Percentiles rank a stretch among this genome's conserved stretches.
Conservation (phyloP, 2,329 filamentous ascomycete genomes). For the Huntiella bhutanensis region DNA sequence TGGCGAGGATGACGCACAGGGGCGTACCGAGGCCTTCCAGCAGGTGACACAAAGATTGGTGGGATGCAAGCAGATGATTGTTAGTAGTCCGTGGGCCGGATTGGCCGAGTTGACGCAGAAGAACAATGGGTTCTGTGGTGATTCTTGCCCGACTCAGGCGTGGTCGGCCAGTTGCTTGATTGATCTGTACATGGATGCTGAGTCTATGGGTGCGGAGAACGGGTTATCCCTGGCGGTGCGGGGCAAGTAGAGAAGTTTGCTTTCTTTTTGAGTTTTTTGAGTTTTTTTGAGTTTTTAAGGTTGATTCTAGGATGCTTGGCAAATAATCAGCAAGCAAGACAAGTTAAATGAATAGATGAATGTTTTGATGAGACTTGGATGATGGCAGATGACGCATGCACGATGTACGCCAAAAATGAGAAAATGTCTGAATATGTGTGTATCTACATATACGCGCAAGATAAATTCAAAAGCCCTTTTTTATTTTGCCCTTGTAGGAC, state of each 20-base stretch:
- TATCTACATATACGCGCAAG: not conserved
- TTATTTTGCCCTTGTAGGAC: not conserved
- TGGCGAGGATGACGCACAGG: slow-evolving; percentile 16
- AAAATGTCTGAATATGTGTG: no score
- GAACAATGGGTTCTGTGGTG: slow-evolving; percentile 61
- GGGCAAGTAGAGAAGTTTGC: not conserved
- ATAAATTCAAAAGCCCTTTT: not conserved
- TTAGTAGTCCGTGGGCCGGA: slow-evolving; percentile 69
- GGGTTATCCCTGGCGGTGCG: not conserved
- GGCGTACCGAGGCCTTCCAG: slow-evolving; percentile 70
- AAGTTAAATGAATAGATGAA: not conserved
- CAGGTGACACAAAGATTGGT: slow-evolving; percentile 71
- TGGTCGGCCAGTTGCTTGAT: slow-evolving; percentile 93
- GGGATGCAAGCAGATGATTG: slow-evolving; percentile 71
- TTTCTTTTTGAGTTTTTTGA: not conserved
- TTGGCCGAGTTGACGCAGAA: slow-evolving; percentile 87
- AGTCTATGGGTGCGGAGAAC: slow-evolving; percentile 26
- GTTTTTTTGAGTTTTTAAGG: no score
- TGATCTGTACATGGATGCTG: slow-evolving; percentile 87
- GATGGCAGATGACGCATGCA: not conserved
- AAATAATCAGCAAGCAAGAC: not conserved
- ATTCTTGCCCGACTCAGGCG: slow-evolving; percentile 91
- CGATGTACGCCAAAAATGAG: no score
- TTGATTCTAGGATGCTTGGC: no score
- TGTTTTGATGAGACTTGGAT: not conserved